These are phyloP conservation scores for Sparassis latifolia DNA, from an alignment of 1,284 basidiomycete species.

Conservation along the genomic window DNA sequence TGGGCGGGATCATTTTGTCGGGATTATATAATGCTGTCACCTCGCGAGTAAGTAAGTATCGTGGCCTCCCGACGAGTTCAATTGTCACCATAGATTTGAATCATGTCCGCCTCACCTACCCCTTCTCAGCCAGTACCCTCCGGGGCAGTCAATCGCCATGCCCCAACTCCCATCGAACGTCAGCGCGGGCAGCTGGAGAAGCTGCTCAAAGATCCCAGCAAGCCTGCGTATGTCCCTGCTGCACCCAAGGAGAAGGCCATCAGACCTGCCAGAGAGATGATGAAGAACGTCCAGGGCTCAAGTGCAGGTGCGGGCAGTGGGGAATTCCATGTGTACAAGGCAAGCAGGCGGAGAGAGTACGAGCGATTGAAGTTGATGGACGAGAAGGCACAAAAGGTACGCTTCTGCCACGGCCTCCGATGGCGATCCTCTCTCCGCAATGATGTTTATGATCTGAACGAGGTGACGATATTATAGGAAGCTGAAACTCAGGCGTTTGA, in stretches of 20 bases:
- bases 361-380: constrained; percentile 91
- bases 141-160: constrained; percentile 48
- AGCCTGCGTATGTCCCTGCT: constrained; percentile 70
- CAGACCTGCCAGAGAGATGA: constrained; percentile 84
- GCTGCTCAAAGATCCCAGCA: constrained; percentile 81
- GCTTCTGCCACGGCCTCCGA: constrained; percentile 10
- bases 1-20: too few species aligned
- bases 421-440: not conserved
- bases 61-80: too few species aligned
- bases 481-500: constrained; percentile 60
- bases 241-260: constrained; percentile 75
- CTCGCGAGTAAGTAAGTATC: too few species aligned
- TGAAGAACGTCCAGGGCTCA: constrained; percentile 97
- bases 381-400: constrained; percentile 72
- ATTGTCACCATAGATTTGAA: too few species aligned
- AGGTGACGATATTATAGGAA: constrained; percentile 41
- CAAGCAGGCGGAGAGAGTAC: constrained; percentile 88
- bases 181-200: constrained; percentile 77
- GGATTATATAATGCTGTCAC: too few species aligned
- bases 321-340: constrained; percentile 99
- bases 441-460: not conserved
- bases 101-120: constrained; percentile 21
- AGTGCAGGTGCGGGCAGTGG: constrained; percentile 91
- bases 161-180: constrained; percentile 61
- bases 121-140: constrained; percentile 11